These are phyloP conservation scores for Alternaria tenuissima DNA, from an alignment of 2,329 filamentous ascomycete genomes.

Conservation along the genomic window DNA sequence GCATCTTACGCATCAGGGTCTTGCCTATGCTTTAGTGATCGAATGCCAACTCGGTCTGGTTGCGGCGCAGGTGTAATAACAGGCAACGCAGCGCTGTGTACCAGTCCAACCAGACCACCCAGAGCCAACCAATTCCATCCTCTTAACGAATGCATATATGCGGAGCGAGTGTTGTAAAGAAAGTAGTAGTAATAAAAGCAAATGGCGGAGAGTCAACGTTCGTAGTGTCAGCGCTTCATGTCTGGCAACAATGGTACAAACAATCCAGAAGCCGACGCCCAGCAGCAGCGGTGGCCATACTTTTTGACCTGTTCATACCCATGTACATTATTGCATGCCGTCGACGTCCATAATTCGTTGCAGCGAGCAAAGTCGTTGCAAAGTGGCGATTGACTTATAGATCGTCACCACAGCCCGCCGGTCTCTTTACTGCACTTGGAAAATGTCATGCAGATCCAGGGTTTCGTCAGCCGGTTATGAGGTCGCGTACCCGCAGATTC, in stretches of 20 bases:
- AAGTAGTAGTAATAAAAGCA: conserved; percentile 12
- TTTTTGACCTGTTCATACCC: conserved; percentile 27
- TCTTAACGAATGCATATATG: conserved; percentile 39
- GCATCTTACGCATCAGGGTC: conserved; percentile 44
- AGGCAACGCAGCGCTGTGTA: conserved; percentile 25
- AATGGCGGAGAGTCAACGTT: conserved; percentile 7
- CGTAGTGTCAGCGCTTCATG: conserved; percentile 25
- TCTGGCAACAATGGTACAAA: conserved; percentile 6
- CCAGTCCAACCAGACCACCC: conserved; percentile 20
- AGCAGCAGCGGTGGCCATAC: conserved; percentile 19
- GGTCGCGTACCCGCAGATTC: conserved; percentile 18
- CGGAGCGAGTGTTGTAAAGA: conserved; percentile 23
- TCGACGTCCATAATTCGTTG: conserved; percentile 21
- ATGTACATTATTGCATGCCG: conserved; percentile 18
- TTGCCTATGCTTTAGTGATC: conserved; percentile 29
- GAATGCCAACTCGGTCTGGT: conserved; percentile 12
- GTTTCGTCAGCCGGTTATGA: conserved; percentile 23
- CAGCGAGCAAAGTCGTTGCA: conserved; percentile 17
- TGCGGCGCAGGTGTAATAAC: conserved; percentile 42
- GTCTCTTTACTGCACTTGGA: conserved; percentile 22
- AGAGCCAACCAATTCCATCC: conserved; percentile 23
- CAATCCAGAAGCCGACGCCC: conserved; percentile 7
- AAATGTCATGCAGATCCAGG: conserved; percentile 37
- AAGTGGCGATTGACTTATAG: conserved; percentile 31
- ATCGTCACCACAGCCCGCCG: conserved; percentile 35